A percentile compares a stretch with the other conserved stretches of the same genome.
These are phyloP conservation scores for Ustilago hordei DNA, from an alignment of 1,284 basidiomycete species.

Conservation along the genomic window DNA sequence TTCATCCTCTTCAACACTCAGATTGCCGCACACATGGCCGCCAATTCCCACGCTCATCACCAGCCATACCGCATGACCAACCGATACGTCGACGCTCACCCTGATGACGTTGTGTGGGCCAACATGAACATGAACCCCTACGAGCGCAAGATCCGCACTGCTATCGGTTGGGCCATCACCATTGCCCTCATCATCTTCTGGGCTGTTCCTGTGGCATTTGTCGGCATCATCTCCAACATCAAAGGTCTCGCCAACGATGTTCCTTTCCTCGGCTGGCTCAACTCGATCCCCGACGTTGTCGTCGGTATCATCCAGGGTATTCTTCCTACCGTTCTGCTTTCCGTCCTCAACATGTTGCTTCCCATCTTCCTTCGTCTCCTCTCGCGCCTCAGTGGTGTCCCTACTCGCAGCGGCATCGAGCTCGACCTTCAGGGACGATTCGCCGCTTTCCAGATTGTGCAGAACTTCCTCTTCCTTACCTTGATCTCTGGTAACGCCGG, in stretches of 20 bases:
- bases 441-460: constrained; percentile 83
- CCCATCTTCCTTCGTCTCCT: constrained; percentile 85
- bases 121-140: constrained; percentile 90
- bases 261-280: constrained; percentile 85
- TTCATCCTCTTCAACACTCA: constrained; percentile 95
- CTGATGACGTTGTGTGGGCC: constrained; percentile 85
- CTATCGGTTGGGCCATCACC: constrained; percentile 73
- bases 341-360: constrained; percentile 89
- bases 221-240: constrained; percentile 87
- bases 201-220: constrained; percentile 75
- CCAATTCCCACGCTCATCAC: constrained; percentile 55
- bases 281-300: constrained; percentile 73
- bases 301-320: constrained; percentile 82
- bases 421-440: constrained; percentile 89
- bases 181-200: constrained; percentile 78
- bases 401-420: constrained; percentile 83
- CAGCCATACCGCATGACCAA: constrained; percentile 63
- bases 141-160: constrained; percentile 77
- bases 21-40: constrained; percentile 74
- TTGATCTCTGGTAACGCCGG: constrained; percentile 58
- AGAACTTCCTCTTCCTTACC: constrained; percentile 68
- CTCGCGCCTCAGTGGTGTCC: constrained; percentile 83
- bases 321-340: constrained; percentile 83
- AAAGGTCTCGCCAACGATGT: constrained; percentile 77
- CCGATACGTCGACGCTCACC: constrained; percentile 61